Evolutionary conservation across 306 rosid genomes (phyloP), one percentile per base, ranked within the genome.

Genomic region (Canavalia ensiformis): DNA sequence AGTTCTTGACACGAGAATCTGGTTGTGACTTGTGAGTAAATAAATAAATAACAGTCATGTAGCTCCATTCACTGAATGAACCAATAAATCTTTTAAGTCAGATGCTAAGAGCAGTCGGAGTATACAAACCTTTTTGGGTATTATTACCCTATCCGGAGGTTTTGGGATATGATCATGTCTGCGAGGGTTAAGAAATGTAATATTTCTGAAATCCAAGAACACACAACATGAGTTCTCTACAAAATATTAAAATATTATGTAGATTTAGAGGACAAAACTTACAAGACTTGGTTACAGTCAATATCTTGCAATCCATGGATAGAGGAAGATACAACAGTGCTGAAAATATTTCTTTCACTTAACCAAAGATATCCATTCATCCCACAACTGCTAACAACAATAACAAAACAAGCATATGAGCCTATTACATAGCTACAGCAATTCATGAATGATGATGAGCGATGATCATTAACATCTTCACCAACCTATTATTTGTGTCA

Each of bases 341-440:
- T 83, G 29, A 88, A 2, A 7, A 68, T 89, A 85, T 88, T 92
- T 78, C 94, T 89, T 85, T 92, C 94, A 55, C 87, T 64, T 57
- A 91, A 77, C 91, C 89, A 89, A 75, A 91, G 79, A 77, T 10
- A 91, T 74, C 97, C 97, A 82, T 89, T 91, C 95, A 92, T 92
- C 76, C 97, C 91, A 67, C 88, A 88, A 76, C 95, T 91, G 88
- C 77, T 74, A 72, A 87, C 56, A 8, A 72, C 63, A 6, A 35
- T 68, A 55, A 42, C 51, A 46, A 34, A 54, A 63, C 0, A 65
- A 63, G 56, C 13, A 75, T 63, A 67, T 11, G 68, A 68, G n/a
- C 42, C 41, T 13, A 39, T 7, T 80, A 35, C 62, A 63, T 63
- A 31, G 77, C 49, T 54, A 8, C 42, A 4, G n/a, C 1, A 49